Evolutionary conservation across 768 basidiomycete species (phyloP).

Genomic region (Mrakia frigida): DNA sequence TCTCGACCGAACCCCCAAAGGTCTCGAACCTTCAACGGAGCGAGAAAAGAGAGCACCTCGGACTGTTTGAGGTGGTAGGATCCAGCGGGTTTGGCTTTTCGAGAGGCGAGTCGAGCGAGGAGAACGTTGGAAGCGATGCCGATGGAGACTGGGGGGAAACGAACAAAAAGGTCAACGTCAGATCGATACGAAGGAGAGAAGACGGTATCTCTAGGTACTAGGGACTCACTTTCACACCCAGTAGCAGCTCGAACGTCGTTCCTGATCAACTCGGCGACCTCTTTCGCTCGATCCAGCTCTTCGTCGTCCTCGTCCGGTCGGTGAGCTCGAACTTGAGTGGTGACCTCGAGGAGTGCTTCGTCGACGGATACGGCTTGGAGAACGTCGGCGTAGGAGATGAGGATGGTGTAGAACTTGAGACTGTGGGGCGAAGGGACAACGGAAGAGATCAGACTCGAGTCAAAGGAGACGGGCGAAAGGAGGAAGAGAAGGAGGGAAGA

Average conservation of each 20-base stretch:
- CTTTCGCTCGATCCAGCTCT: slow-evolving; percentile 60
- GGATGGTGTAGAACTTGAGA: slow-evolving; percentile 81
- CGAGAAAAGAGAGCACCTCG: slow-evolving; percentile 40
- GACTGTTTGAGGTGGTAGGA: slow-evolving; percentile 64
- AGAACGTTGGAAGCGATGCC: slow-evolving; percentile 89
- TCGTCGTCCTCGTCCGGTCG: slow-evolving; percentile 28
- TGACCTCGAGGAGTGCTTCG: slow-evolving; percentile 88
- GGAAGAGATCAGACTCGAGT: too few relatives aligned
- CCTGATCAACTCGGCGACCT: slow-evolving; percentile 75
- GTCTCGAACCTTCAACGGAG: slow-evolving; percentile 67
- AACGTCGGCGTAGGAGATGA: slow-evolving; percentile 81
- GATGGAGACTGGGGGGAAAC: slow-evolving; percentile 63
- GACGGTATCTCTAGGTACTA: slow-evolving; percentile 4
- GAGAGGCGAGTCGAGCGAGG: slow-evolving; percentile 84
- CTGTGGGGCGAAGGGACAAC: slow-evolving; percentile 48
- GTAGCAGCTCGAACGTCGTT: slow-evolving; percentile 70
- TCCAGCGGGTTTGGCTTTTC: slow-evolving; percentile 83
- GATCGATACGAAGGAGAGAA: slow-evolving; percentile 17
- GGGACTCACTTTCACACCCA: slow-evolving; percentile 66
- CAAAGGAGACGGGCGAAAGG: slow-evolving; percentile 42
- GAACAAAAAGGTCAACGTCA: background rate
- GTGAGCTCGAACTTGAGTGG: slow-evolving; percentile 45
- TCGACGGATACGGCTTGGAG: slow-evolving; percentile 88
- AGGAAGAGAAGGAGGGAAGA: background rate
- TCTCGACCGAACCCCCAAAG: slow-evolving; percentile 82